Evolutionary conservation across 2,329 filamentous ascomycete species (phyloP).

Genomic region (Nemania serpens): DNA sequence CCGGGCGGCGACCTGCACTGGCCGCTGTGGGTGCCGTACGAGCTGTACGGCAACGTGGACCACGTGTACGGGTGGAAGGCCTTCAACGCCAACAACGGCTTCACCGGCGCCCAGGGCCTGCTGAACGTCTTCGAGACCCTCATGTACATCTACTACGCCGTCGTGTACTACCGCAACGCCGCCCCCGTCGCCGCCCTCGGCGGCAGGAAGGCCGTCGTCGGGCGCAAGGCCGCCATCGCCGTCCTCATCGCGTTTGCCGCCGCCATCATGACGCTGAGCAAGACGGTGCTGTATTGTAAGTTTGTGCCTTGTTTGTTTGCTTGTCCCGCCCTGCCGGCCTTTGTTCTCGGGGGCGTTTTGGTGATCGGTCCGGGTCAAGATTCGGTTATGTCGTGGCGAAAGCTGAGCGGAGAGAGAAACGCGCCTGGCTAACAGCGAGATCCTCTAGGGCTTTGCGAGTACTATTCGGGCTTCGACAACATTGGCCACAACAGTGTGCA

Average conservation of each 20-base stretch:
- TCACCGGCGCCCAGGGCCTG: constrained; percentile 73
- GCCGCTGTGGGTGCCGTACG: constrained; percentile 78
- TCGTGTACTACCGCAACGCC: constrained; percentile 39
- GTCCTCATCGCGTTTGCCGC: constrained; percentile 57
- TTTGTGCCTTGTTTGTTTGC: constrained; percentile 23
- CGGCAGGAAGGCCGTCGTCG: constrained; percentile 45
- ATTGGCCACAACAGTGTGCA: constrained; percentile 58
- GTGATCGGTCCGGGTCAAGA: not conserved
- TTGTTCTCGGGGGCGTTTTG: not conserved
- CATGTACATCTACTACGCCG: constrained; percentile 65
- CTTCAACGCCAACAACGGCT: constrained; percentile 70
- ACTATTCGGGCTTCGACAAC: constrained; percentile 59
- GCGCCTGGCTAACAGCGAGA: not conserved
- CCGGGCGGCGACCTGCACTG: constrained; percentile 72
- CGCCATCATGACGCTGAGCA: constrained; percentile 64
- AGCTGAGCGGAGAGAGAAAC: not conserved
- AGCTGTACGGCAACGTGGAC: constrained; percentile 79
- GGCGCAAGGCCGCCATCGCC: constrained; percentile 50
- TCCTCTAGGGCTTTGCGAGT: constrained; percentile 58
- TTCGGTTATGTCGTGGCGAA: not conserved
- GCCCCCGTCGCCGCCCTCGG: constrained; percentile 34
- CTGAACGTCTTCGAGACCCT: constrained; percentile 71
- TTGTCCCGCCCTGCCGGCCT: not conserved
- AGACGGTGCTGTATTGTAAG: constrained; percentile 65
- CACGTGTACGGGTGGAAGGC: constrained; percentile 80